phyloP scores from a whole-genome alignment of 2,329 filamentous ascomycete species.

The Fusarium palustre region DNA sequence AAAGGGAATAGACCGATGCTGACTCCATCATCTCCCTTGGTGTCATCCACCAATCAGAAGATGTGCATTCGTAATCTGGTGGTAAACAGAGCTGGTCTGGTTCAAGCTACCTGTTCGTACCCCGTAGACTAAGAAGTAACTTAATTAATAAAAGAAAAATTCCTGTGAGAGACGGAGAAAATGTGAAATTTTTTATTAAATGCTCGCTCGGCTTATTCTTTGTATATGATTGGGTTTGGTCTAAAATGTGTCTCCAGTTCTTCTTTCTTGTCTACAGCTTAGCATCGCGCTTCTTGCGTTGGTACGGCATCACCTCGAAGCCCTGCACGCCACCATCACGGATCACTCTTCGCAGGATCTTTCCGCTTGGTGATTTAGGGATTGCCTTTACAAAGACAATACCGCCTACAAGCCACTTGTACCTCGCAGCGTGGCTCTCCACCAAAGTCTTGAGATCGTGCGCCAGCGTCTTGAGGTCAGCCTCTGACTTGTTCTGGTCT shows the following conservation, averaged over 20 bases:
- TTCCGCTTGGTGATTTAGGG: constrained; percentile 74
- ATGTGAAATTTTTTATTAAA: constrained; percentile 1
- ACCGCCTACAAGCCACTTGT: constrained; percentile 78
- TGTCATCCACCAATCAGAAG: constrained; percentile 46
- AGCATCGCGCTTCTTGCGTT: constrained; percentile 43
- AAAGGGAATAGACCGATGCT: constrained; percentile 29
- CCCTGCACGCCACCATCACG: constrained; percentile 55
- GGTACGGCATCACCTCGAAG: constrained; percentile 47
- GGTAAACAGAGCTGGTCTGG: constrained; percentile 37
- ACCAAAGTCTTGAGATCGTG: constrained; percentile 68
- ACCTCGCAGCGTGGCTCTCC: constrained; percentile 67
- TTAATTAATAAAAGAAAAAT: constrained; percentile 3
- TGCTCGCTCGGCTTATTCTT: neutral
- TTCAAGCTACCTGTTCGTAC: neutral
- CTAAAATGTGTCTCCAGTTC: neutral
- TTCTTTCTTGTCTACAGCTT: constrained; percentile 24
- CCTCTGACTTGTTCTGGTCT: constrained; percentile 45
- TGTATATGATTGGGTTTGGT: neutral
- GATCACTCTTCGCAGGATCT: constrained; percentile 60
- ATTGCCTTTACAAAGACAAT: constrained; percentile 76
- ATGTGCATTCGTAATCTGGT: constrained; percentile 51
- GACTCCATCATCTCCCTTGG: neutral
- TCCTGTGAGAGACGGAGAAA: neutral
- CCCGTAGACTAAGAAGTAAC: neutral
- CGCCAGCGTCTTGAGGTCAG: constrained; percentile 59